Evolutionary conservation across 371 early-diverging fungal species (phyloP).

Genomic region (Rhizopus arrhizus): DNA sequence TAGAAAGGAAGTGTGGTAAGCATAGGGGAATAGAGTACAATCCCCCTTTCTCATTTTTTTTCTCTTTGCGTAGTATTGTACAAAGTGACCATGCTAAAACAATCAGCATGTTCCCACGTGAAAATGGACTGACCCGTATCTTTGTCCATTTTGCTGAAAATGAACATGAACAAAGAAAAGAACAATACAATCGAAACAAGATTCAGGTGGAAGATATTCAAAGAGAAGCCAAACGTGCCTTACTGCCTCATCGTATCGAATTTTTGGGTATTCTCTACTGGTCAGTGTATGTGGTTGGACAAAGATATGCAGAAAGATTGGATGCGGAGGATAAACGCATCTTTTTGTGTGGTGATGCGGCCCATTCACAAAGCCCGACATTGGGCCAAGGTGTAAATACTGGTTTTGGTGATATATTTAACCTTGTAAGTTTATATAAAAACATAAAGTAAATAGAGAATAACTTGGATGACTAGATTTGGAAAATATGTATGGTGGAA

Average conservation of each 20-base stretch:
- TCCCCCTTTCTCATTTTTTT: background rate
- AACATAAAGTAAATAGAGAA: background rate
- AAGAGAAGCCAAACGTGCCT: constrained; percentile 48
- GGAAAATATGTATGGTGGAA: constrained; percentile 48
- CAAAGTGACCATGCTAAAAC: constrained; percentile 46
- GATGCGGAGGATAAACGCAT: constrained; percentile 36
- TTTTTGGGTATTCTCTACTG: constrained; percentile 51
- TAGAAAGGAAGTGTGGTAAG: constrained; percentile 50
- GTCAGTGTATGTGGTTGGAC: constrained; percentile 53
- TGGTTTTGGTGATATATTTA: constrained; percentile 51
- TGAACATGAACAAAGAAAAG: constrained; percentile 43
- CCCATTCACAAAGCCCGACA: constrained; percentile 51
- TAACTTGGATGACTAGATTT: constrained; percentile 25
- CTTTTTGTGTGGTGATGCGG: constrained; percentile 52
- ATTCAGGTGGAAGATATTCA: constrained; percentile 53
- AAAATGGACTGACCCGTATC: constrained; percentile 48
- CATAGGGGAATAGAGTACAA: no score
- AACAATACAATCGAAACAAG: constrained; percentile 49
- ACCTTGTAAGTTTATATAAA: constrained; percentile 31
- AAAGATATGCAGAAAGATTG: constrained; percentile 37
- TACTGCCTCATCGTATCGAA: constrained; percentile 49
- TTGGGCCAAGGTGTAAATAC: constrained; percentile 51
- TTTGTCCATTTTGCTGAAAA: constrained; percentile 51
- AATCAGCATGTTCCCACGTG: constrained; percentile 46
- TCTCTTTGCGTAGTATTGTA: constrained; percentile 29